Base-by-base conservation (phyloP, 2,329 filamentous ascomycete genomes). In the Colletotrichum orchidophilum region DNA sequence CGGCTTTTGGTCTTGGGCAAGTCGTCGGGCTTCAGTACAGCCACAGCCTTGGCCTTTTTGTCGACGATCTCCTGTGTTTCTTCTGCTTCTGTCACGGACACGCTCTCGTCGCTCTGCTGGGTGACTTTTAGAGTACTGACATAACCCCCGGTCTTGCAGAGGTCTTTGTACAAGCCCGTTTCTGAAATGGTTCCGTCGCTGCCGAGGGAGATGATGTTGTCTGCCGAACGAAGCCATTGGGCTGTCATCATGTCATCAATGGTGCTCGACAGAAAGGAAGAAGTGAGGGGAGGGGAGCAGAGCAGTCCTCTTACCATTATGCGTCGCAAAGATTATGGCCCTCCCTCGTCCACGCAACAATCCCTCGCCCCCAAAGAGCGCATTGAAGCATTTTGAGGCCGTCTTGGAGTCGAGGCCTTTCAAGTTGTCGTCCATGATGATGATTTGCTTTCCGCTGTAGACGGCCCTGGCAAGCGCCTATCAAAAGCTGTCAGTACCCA, bases 261-360 rank as follows among this genome's bases (percentile, higher is more conserved):
- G n/a, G n/a, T n/a, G n/a, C n/a, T n/a, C n/a, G n/a, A n/a, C n/a
- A n/a, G n/a, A 21, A 9, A 46, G 7, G 3, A 21, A 11, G 5
- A 46, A n/a, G n/a, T n/a, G n/a, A n/a, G n/a, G 39, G 27, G 13
- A 18, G 0, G 6, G 1, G 13, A 13, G 18, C 1, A 50, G 11
- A 42, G 18, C 7, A 11, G 7, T 15, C 9, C 29, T n/a, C 18
- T 11, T 50, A 62, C 67, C 63, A 8, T 70, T 70, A 5, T 85
- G 82, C 0, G 84, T 85, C 1, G 81, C 81, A 6, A 87, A 74
- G 0, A 88, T 69, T 0, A 84, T 81, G 0, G 84, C 85, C 3
- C 77, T 77, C 0, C 78, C 75, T 11, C 78, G 74, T 8, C 74
- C 75, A 6, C 80, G 80, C 0, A 87, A 74, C 0, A 71, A 26